Evolutionary conservation across 805 yeast species (phyloP), one percentile per base, ranked within the genome.

Genomic region (Yarrowia bubula): DNA sequence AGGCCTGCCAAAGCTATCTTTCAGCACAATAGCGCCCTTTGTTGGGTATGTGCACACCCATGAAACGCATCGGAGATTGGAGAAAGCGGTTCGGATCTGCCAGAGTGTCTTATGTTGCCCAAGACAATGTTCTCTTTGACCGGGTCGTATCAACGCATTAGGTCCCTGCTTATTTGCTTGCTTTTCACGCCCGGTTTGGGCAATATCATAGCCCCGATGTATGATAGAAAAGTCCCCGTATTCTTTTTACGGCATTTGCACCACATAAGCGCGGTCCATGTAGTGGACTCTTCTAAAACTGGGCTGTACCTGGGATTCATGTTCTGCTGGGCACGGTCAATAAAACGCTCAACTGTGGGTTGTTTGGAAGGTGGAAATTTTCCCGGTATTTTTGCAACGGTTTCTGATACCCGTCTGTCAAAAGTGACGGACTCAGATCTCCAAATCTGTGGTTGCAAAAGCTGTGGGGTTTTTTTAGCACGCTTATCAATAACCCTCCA

Each of bases 391-490:
- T 22, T 22, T 22, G 5, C 28, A 3, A 5, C 28, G 3, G 28
- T 3, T 22, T 22, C 4, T 22, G 28, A 22, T 22, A 22, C 28
- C 28, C 28, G 28, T 22, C 28, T 22, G 42, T n/a, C 42, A 8
- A 14, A 14, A 9, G 17, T 14, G 42, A 15, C 42, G 7, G 17
- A 8, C 9, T 8, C 17, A 14, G 1, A 11, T 14, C 7, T 14
- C 42, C 42, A 14, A 6, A 14, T 38, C 8, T 3, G 22, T 10
- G 53, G 39, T 11, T 33, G 38, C 53, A 32, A 48, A 48, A 32
- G 38, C 39, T 48, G 53, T 33, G 53, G 53, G 53, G 53, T 48
- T 7, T 14, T 48, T 48, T 32, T 48, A 48, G 53, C 39, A 48
- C 39, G 9, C 14, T 13, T 48, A 48, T 48, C 28, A 33, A 46